Evolutionary conservation across 805 yeast species (phyloP).

Genomic region (Ogataea neopini): DNA sequence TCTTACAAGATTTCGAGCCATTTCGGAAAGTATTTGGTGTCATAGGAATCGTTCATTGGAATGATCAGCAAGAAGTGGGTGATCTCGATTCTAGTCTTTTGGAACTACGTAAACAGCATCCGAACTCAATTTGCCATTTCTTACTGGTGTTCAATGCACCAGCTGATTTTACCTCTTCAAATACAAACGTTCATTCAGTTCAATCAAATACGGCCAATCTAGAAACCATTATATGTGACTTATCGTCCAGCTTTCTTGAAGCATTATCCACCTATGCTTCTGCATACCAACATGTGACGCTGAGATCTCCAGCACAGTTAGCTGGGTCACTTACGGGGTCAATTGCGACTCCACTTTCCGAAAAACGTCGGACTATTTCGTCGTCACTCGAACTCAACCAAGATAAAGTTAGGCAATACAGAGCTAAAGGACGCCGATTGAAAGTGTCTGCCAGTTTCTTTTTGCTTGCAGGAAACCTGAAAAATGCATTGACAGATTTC

Average conservation of each 20-base stretch:
- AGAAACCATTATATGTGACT: constrained; percentile 73
- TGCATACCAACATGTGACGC: constrained; percentile 74
- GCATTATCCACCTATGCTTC: constrained; percentile 69
- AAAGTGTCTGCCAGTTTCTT: constrained; percentile 78
- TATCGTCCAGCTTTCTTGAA: constrained; percentile 62
- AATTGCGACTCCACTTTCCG: constrained; percentile 11
- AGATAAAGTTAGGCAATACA: constrained; percentile 38
- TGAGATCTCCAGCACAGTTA: constrained; percentile 68
- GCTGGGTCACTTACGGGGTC: not conserved
- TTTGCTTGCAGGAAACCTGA: constrained; percentile 75
- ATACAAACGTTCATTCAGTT: constrained; percentile 20
- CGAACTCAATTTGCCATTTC: constrained; percentile 56
- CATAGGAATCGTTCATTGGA: constrained; percentile 43
- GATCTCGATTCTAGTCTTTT: constrained; percentile 32
- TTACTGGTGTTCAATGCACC: constrained; percentile 57
- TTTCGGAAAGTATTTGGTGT: constrained; percentile 74
- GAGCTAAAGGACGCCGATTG: constrained; percentile 69
- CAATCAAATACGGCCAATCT: constrained; percentile 28
- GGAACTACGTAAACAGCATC: constrained; percentile 46
- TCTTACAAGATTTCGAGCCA: constrained; percentile 87
- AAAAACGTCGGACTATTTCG: constrained; percentile 28
- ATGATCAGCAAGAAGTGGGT: constrained; percentile 25
- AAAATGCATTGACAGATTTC: constrained; percentile 69
- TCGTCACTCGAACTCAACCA: constrained; percentile 34
- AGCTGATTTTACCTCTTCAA: constrained; percentile 3